A percentile compares a stretch with the other conserved stretches of the same genome.
These are phyloP conservation scores for Ceratobasidium sp. DNA, from an alignment of 1,284 basidiomycete species.

Conservation along the genomic window DNA sequence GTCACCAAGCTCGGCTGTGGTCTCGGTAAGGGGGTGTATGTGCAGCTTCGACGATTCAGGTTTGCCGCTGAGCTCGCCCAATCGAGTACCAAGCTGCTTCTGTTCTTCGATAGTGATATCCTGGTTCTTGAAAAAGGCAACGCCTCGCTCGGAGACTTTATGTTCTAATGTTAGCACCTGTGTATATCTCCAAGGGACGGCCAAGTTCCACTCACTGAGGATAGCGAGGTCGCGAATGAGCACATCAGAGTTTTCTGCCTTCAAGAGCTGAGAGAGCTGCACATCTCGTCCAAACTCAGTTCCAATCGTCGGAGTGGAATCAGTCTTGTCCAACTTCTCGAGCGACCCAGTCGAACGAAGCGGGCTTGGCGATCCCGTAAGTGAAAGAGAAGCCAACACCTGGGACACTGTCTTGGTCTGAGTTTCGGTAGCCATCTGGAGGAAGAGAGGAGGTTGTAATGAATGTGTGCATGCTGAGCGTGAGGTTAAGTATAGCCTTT, in stretches of 20 bases:
- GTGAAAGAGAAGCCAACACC: slow-evolving; percentile 33
- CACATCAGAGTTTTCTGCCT: slow-evolving; percentile 54
- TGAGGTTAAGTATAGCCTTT: no score
- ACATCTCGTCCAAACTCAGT: slow-evolving; percentile 48
- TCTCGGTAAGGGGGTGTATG: slow-evolving; percentile 71
- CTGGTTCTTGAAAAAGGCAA: slow-evolving; percentile 76
- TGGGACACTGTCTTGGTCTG: slow-evolving; percentile 30
- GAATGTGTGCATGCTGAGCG: neutral
- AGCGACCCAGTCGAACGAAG: slow-evolving; percentile 37
- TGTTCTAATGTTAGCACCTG: slow-evolving; percentile 36
- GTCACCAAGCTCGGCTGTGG: slow-evolving; percentile 60
- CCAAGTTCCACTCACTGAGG: slow-evolving; percentile 48
- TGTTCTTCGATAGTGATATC: slow-evolving; percentile 60
- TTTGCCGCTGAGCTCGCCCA: slow-evolving; percentile 68
- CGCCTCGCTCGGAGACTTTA: slow-evolving; percentile 70
- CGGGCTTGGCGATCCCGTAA: slow-evolving; percentile 32
- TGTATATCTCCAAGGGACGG: neutral
- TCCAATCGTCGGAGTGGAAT: slow-evolving; percentile 25
- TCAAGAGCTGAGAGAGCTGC: slow-evolving; percentile 53
- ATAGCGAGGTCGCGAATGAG: slow-evolving; percentile 57
- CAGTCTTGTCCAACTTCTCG: slow-evolving; percentile 19
- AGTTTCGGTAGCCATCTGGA: slow-evolving; percentile 21
- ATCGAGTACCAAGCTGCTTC: slow-evolving; percentile 58
- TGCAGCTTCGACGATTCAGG: slow-evolving; percentile 67
- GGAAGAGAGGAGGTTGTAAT: neutral